These are phyloP conservation scores for Pholiota molesta DNA, from an alignment of 768 basidiomycete genomes.

Conservation along the genomic window DNA sequence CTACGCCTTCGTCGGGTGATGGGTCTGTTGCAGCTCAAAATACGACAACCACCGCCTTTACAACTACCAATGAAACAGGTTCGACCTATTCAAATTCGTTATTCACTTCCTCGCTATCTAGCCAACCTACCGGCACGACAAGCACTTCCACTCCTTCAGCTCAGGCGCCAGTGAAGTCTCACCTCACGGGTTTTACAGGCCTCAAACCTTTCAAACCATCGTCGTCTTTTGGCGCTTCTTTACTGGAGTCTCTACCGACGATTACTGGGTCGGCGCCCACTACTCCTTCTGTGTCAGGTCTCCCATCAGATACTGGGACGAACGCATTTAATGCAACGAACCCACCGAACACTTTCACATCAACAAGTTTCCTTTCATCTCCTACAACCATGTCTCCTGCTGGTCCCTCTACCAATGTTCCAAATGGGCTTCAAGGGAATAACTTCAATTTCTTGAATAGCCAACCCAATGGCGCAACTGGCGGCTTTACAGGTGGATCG, in stretches of 20 bases:
- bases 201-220: slow-evolving; percentile 84
- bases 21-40: slow-evolving; percentile 22
- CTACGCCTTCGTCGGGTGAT: slow-evolving; percentile 16
- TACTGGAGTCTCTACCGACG: slow-evolving; percentile 75
- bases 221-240: slow-evolving; percentile 75
- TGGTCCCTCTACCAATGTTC: background rate
- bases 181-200: slow-evolving; percentile 57
- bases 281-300: slow-evolving; percentile 44
- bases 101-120: slow-evolving; percentile 50
- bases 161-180: slow-evolving; percentile 42
- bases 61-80: slow-evolving; percentile 40
- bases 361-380: slow-evolving; percentile 15
- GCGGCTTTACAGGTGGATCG: slow-evolving; percentile 36
- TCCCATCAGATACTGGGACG: background rate
- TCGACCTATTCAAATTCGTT: slow-evolving; percentile 50
- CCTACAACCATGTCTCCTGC: slow-evolving; percentile 12
- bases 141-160: slow-evolving; percentile 30
- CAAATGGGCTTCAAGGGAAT: slow-evolving; percentile 13
- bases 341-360: slow-evolving; percentile 7
- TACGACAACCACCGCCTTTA: slow-evolving; percentile 28
- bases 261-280: slow-evolving; percentile 61
- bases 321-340: slow-evolving; percentile 22
- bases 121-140: slow-evolving; percentile 52
- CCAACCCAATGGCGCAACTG: slow-evolving; percentile 47
- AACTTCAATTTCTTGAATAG: slow-evolving; percentile 31